Conservation (phyloP, 177 flowering plant species). For the Vitis hybrid region DNA sequence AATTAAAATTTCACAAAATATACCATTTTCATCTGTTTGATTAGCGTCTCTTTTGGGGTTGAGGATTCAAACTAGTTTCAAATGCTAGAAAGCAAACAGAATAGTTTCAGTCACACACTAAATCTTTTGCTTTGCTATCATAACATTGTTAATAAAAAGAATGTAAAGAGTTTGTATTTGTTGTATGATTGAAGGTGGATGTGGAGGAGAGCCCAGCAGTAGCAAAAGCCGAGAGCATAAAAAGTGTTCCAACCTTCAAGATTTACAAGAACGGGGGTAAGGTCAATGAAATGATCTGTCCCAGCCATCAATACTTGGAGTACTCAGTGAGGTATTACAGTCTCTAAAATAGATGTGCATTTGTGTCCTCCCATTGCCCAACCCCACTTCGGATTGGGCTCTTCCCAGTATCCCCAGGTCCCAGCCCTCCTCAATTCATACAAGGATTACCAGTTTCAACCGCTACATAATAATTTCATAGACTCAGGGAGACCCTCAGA, state of each 20-base stretch:
- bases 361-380: background rate
- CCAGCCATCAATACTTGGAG: constrained; percentile 36
- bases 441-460: constrained; percentile 20
- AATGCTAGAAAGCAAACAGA: no score
- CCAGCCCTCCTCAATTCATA: background rate
- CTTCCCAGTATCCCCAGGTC: background rate
- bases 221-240: constrained; percentile 33
- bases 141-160: background rate
- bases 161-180: background rate
- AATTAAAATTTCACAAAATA: no score
- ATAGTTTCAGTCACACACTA: background rate
- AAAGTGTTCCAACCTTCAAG: constrained; percentile 38
- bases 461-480: constrained; percentile 16
- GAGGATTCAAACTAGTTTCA: no score
- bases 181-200: constrained; percentile 33
- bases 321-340: constrained; percentile 30
- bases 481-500: constrained; percentile 4
- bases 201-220: constrained; percentile 35
- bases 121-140: background rate
- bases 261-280: constrained; percentile 38
- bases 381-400: background rate
- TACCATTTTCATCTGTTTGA: no score
- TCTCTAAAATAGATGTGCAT: constrained; percentile 2
- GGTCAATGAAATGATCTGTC: constrained; percentile 42
- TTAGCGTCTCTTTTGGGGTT: no score